Evolutionary conservation across 2,329 filamentous ascomycete genomes (phyloP).

Genomic region (Xylariaceae sp.): DNA sequence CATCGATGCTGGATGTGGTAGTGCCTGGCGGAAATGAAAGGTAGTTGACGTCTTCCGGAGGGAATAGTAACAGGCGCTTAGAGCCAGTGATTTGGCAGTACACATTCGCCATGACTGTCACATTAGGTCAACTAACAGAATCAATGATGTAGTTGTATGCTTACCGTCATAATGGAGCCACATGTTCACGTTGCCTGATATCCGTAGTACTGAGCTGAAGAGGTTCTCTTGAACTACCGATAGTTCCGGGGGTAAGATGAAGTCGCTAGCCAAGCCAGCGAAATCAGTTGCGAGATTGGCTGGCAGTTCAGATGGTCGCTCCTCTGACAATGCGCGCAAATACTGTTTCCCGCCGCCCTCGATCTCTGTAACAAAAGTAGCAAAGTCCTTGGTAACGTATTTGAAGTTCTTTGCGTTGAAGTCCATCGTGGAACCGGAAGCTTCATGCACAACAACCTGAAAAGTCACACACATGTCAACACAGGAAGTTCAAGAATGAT

Average conservation of each 20-base stretch:
- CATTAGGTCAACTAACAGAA: neutral
- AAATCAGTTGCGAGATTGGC: constrained; percentile 73
- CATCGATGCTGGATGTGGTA: constrained; percentile 75
- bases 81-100: constrained; percentile 75
- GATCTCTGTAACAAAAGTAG: constrained; percentile 62
- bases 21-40: constrained; percentile 72
- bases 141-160: constrained; percentile 20
- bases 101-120: constrained; percentile 76
- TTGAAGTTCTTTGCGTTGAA: constrained; percentile 81
- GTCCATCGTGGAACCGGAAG: constrained; percentile 65
- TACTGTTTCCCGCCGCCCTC: constrained; percentile 64
- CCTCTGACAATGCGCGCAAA: constrained; percentile 71
- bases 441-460: constrained; percentile 72
- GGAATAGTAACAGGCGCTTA: constrained; percentile 75
- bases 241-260: constrained; percentile 63
- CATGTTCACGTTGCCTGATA: constrained; percentile 78
- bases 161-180: constrained; percentile 85
- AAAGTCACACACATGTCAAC: neutral
- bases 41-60: constrained; percentile 68
- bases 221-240: constrained; percentile 55
- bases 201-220: constrained; percentile 76
- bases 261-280: constrained; percentile 65
- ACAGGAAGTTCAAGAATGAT: too few relatives aligned
- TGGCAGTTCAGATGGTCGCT: constrained; percentile 65
- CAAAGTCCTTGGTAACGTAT: constrained; percentile 68